These are phyloP conservation scores for Raffaelea ambrosiae DNA, from an alignment of 2,329 filamentous ascomycete species.

Conservation along the genomic window DNA sequence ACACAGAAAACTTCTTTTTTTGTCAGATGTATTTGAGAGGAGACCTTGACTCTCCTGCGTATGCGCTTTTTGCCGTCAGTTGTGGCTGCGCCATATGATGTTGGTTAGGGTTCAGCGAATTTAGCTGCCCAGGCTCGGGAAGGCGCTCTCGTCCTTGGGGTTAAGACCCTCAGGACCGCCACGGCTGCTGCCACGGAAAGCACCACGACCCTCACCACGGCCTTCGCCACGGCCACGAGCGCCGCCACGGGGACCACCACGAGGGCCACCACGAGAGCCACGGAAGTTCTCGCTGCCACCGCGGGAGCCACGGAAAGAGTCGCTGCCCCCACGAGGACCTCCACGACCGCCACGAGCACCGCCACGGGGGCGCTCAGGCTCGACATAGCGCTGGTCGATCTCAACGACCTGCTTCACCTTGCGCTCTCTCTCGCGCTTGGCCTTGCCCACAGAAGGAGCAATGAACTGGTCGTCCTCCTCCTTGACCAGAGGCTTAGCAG, in stretches of 20 bases:
- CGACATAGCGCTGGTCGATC: conserved; percentile 76
- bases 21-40: too few species aligned
- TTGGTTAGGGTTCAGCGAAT: background rate
- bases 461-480: conserved; percentile 70
- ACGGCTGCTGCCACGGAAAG: conserved; percentile 32
- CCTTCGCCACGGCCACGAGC: conserved; percentile 42
- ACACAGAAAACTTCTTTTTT: background rate
- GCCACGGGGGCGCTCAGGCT: conserved; percentile 54
- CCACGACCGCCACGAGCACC: conserved; percentile 44
- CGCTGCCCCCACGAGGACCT: conserved; percentile 41
- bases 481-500: conserved; percentile 64
- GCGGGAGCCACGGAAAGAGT: conserved; percentile 30
- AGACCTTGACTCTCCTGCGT: too few species aligned
- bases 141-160: conserved; percentile 48
- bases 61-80: too few species aligned
- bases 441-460: conserved; percentile 64
- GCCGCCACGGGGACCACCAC: conserved; percentile 38
- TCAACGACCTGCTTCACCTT: conserved; percentile 87
- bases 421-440: conserved; percentile 76
- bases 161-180: conserved; percentile 38
- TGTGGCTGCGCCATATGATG: too few species aligned
- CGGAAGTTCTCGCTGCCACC: conserved; percentile 34
- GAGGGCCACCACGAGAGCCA: conserved; percentile 24
- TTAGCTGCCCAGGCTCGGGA: conserved; percentile 51
- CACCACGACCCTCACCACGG: conserved; percentile 26